These are phyloP conservation scores for Barnettozyma vustinii DNA, from an alignment of 805 yeast species.

Conservation along the genomic window DNA sequence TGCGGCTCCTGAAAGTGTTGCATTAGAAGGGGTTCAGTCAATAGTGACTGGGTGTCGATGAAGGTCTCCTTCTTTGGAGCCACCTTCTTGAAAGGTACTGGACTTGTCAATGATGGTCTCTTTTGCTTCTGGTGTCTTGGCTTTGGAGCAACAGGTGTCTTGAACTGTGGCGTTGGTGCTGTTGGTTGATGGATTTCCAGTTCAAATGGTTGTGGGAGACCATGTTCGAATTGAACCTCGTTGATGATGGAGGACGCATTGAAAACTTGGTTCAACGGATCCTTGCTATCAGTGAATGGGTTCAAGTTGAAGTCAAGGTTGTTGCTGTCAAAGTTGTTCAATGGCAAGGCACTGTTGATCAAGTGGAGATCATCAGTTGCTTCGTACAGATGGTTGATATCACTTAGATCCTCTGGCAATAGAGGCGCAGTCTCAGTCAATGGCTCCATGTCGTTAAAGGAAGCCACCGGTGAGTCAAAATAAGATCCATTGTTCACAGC, in stretches of 20 bases:
- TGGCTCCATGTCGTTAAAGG: slow-evolving; percentile 15
- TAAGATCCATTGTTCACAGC: slow-evolving; percentile 4
- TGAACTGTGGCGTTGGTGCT: not conserved
- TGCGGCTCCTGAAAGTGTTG: slow-evolving; percentile 5
- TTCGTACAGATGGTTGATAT: slow-evolving; percentile 14
- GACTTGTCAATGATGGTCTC: not conserved
- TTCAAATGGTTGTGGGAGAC: not conserved
- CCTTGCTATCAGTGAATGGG: not conserved
- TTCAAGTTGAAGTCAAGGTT: not conserved
- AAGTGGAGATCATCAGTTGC: slow-evolving; percentile 5
- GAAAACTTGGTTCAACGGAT: not conserved
- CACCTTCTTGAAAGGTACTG: not conserved
- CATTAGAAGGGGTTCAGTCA: slow-evolving; percentile 6
- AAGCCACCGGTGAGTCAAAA: slow-evolving; percentile 17
- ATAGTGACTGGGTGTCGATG: slow-evolving; percentile 2
- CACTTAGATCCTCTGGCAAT: slow-evolving; percentile 19
- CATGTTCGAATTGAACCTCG: not conserved
- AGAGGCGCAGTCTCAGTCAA: slow-evolving; percentile 5
- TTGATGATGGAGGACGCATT: not conserved
- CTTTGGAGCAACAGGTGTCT: not conserved
- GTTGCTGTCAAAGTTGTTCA: not conserved
- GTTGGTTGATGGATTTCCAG: not conserved
- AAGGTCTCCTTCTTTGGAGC: not conserved
- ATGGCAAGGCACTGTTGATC: slow-evolving; percentile 4
- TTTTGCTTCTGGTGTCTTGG: not conserved